Evolutionary conservation across 768 basidiomycete species (phyloP), one percentile per base, ranked within the genome.

Genomic region (Agaricus blazei): DNA sequence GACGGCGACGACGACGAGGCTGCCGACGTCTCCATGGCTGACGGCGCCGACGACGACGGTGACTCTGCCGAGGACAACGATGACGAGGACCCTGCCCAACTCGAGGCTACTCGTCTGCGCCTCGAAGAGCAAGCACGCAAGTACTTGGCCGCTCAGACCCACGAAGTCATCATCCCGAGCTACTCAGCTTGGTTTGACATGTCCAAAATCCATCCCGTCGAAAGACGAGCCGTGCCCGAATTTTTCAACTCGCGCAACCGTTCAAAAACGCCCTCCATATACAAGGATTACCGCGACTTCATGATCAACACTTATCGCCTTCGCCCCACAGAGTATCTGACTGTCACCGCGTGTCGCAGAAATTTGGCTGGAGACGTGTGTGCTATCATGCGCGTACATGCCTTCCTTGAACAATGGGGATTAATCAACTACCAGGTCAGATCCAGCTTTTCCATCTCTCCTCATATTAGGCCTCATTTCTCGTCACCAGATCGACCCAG

Each of bases 201-300:
- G 84, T 82, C 89, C 54, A 85, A 89, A 67, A 88, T 99, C 54
- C 91, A 97, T 64, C 82, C 90, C 9, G 88, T 98, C 58, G 97
- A 99, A 70, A 82, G 86, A 45, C 84, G 92, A 60, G 90, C 93
- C 0, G 76, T 99, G 28, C 97, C 97, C 34, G 97, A 99, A 71
- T 99, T 98, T 79, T 99, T 99, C 82, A 94, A 93, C 68, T 90
- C 90, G 44, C 80, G 93, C 51, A 98, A 98, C 69, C 75, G 95
- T 54, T 90, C 87, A 59, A 99, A 99, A 74, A 97, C 96, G 1
- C 96, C 97, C 0, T 79, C 90, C 19, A 93, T 98, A 59, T 99
- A 98, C 78, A 98, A 98, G 70, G 96, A 99, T 68, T 99, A 99
- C 65, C 85, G 97, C 58, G 96, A 99, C 77, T 99, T 99, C 63